phyloP scores from a whole-genome alignment of 2,329 filamentous ascomycete species.

The Pseudogymnoascus verrucosus region DNA sequence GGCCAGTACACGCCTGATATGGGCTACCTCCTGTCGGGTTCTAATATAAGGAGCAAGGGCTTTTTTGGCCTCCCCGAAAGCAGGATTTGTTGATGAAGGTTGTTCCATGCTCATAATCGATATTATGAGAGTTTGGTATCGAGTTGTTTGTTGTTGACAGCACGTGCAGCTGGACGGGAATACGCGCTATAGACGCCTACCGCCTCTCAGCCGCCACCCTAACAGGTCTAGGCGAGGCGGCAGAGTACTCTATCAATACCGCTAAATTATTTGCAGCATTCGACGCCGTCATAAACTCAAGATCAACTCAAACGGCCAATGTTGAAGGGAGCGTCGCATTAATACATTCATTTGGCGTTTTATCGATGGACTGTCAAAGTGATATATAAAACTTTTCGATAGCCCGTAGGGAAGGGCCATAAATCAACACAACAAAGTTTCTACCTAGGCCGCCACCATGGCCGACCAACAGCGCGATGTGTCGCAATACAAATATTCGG shows the following conservation, averaged over 20 bases:
- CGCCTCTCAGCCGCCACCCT: constrained; percentile 4
- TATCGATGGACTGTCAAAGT: constrained; percentile 4
- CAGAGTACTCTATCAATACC: constrained; percentile 1
- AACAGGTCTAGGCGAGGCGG: neutral
- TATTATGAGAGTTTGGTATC: constrained; percentile 11
- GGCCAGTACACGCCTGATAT: constrained; percentile 47
- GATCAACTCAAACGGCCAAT: constrained; percentile 1
- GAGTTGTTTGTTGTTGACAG: neutral
- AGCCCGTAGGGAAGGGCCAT: constrained; percentile 7
- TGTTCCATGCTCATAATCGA: constrained; percentile 18
- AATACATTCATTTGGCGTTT: constrained; percentile 9
- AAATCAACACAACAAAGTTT: constrained; percentile 6
- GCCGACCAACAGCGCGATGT: constrained; percentile 72
- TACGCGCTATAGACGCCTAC: constrained; percentile 8
- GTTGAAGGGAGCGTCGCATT: constrained; percentile 3
- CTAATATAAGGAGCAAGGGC: constrained; percentile 46
- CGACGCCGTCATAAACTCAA: constrained; percentile 5
- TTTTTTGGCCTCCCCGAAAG: constrained; percentile 33
- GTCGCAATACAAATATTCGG: constrained; percentile 97
- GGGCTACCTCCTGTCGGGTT: constrained; percentile 47
- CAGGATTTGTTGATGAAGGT: constrained; percentile 25
- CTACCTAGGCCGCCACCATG: constrained; percentile 41
- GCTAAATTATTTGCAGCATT: constrained; percentile 10
- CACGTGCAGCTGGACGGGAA: neutral
- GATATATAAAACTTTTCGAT: constrained; percentile 8